Percentiles rank a stretch among this genome's conserved stretches.
Conservation (phyloP, 2,329 filamentous ascomycete species). For the Lecanosticta acicola region DNA sequence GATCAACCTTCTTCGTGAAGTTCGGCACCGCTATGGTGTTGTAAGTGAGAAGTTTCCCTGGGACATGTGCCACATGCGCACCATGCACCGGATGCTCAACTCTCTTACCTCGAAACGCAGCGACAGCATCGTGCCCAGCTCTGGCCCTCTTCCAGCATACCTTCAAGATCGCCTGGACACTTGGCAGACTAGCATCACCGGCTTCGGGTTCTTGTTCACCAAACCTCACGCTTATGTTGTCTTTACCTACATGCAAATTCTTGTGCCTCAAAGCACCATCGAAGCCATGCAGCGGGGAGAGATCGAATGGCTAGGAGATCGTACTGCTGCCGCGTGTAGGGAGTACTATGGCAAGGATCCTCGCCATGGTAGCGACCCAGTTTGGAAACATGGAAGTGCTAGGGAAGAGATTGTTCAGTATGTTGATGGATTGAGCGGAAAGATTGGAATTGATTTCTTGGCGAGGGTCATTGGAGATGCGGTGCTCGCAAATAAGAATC, state of each 20-base stretch:
- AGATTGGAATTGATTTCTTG: slow-evolving; percentile 18
- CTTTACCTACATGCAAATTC: slow-evolving; percentile 28
- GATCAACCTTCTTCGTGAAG: slow-evolving; percentile 20
- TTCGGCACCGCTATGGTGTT: slow-evolving; percentile 33
- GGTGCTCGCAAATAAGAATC: slow-evolving; percentile 12
- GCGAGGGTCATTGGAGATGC: slow-evolving; percentile 20
- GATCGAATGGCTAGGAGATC: slow-evolving; percentile 29
- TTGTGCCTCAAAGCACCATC: slow-evolving; percentile 20
- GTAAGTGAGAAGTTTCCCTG: slow-evolving; percentile 29
- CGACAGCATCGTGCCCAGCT: slow-evolving; percentile 28
- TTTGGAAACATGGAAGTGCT: slow-evolving; percentile 10
- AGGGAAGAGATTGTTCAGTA: slow-evolving; percentile 4
- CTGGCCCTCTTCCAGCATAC: slow-evolving; percentile 19
- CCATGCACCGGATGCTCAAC: slow-evolving; percentile 34
- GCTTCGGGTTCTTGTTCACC: slow-evolving; percentile 23
- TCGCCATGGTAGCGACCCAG: slow-evolving; percentile 16
- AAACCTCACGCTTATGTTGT: slow-evolving; percentile 27
- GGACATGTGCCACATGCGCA: slow-evolving; percentile 34
- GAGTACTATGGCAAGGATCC: slow-evolving; percentile 17
- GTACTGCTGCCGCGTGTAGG: slow-evolving; percentile 13
- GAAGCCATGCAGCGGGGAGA: slow-evolving; percentile 26
- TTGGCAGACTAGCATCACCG: slow-evolving; percentile 15
- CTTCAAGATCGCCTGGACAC: slow-evolving; percentile 17
- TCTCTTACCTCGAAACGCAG: slow-evolving; percentile 22
- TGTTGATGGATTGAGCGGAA: slow-evolving; percentile 6